phyloP scores from a whole-genome alignment of 1,284 basidiomycete genomes.

The Papiliotrema flavescens region DNA sequence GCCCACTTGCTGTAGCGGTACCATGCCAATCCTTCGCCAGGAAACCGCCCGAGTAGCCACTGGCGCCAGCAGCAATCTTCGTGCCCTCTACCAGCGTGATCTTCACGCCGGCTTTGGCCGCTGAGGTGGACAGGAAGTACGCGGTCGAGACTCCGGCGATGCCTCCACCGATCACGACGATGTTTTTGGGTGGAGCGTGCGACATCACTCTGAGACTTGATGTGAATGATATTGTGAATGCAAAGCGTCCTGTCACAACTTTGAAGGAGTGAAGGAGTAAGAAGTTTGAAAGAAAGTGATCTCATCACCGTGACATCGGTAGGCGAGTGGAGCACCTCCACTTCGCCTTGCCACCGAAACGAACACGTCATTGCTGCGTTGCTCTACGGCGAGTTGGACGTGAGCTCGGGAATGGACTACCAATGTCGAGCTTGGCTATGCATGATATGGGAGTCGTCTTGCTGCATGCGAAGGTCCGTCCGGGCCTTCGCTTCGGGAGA shows the following conservation, averaged over 20 bases:
- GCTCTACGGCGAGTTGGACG: no score
- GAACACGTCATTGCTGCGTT: no score
- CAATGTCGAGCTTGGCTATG: no score
- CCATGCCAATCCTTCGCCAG: conserved; percentile 74
- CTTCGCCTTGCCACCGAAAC: not conserved
- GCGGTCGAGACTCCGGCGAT: conserved; percentile 83
- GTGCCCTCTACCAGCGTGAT: conserved; percentile 72
- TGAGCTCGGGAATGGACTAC: no score
- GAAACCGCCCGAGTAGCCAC: conserved; percentile 89
- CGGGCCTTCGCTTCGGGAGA: no score
- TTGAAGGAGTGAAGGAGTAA: not conserved
- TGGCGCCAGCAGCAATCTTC: conserved; percentile 59
- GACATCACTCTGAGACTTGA: not conserved
- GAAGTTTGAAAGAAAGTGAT: not conserved
- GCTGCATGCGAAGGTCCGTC: no score
- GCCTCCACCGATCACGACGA: conserved; percentile 56
- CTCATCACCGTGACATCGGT: not conserved
- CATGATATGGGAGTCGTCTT: no score
- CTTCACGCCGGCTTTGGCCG: conserved; percentile 49
- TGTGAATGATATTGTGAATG: not conserved
- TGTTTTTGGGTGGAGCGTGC: conserved; percentile 19
- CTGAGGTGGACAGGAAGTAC: conserved; percentile 38
- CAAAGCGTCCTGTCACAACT: not conserved
- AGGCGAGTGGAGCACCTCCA: not conserved
- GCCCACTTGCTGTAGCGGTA: conserved; percentile 48